These are phyloP conservation scores for Boechera retrofracta DNA, from an alignment of 345 rosid species.

Conservation along the genomic window DNA sequence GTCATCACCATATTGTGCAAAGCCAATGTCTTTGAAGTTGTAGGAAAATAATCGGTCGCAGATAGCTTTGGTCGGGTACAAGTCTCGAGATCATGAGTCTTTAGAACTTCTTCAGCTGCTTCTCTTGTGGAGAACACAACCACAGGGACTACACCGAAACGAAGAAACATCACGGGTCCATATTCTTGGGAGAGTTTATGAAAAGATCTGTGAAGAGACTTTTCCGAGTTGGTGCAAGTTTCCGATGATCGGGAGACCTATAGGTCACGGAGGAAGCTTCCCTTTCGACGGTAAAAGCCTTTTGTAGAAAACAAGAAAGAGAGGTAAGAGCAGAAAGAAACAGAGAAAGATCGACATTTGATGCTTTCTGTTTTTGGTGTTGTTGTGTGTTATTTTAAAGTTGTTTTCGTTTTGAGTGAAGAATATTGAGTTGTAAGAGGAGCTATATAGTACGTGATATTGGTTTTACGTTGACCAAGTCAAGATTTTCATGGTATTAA, in stretches of 20 bases:
- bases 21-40: constrained; percentile 7
- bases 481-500: background rate
- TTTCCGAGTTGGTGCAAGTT: constrained; percentile 56
- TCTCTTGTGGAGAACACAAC: background rate
- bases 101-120: background rate
- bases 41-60: background rate
- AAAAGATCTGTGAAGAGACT: constrained; percentile 45
- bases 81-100: constrained; percentile 7
- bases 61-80: background rate
- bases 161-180: constrained; percentile 57
- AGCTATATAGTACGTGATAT: constrained; percentile 6
- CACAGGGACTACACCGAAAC: constrained; percentile 40
- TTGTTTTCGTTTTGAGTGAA: constrained; percentile 22
- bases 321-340: background rate
- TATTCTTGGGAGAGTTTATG: constrained; percentile 48
- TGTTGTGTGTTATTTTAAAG: background rate
- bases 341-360: constrained; percentile 8
- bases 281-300: constrained; percentile 20
- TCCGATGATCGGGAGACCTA: constrained; percentile 51
- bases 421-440: constrained; percentile 2
- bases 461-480: constrained; percentile 23
- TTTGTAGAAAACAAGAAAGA: background rate
- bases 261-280: constrained; percentile 50
- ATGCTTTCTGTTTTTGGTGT: background rate
- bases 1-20: constrained; percentile 20